Percentiles rank a stretch among this genome's conserved stretches.
These are phyloP conservation scores for Populus hybrid DNA, from an alignment of 441 rosid genomes.

Conservation along the genomic window DNA sequence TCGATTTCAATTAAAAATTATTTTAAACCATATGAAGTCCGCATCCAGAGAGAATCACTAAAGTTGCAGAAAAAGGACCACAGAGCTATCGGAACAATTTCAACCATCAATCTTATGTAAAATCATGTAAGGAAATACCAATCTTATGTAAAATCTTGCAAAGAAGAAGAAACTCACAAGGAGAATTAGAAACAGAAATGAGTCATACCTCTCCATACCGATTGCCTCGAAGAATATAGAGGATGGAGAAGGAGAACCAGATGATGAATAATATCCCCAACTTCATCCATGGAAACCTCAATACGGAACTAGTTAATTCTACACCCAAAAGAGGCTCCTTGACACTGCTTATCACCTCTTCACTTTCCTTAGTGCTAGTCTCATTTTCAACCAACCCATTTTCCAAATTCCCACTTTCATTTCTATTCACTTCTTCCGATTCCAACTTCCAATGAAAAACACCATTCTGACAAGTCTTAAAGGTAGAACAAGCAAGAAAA, in stretches of 20 bases:
- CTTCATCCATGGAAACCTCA: slow-evolving; percentile 65
- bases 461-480: slow-evolving; percentile 69
- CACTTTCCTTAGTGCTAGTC: slow-evolving; percentile 11
- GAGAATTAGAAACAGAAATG: neutral
- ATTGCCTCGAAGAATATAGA: slow-evolving; percentile 71
- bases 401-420: slow-evolving; percentile 35
- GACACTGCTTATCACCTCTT: slow-evolving; percentile 16
- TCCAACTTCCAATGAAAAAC: slow-evolving; percentile 59
- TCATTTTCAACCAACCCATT: slow-evolving; percentile 25
- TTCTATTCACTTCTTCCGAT: slow-evolving; percentile 39
- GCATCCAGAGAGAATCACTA: neutral
- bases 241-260: slow-evolving; percentile 69
- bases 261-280: slow-evolving; percentile 55
- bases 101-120: neutral
- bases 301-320: slow-evolving; percentile 18
- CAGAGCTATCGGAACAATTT: neutral
- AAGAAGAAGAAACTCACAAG: neutral
- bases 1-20: no score
- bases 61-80: neutral
- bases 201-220: slow-evolving; percentile 56
- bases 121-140: neutral
- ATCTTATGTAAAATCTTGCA: neutral
- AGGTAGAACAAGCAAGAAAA: slow-evolving; percentile 82
- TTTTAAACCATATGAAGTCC: neutral
- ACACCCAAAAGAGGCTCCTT: slow-evolving; percentile 44